A percentile compares a stretch with the other conserved stretches of the same genome.
Evolutionary conservation across 2,329 filamentous ascomycete genomes (phyloP).

Genomic region (Simplicillium aogashimaense): DNA sequence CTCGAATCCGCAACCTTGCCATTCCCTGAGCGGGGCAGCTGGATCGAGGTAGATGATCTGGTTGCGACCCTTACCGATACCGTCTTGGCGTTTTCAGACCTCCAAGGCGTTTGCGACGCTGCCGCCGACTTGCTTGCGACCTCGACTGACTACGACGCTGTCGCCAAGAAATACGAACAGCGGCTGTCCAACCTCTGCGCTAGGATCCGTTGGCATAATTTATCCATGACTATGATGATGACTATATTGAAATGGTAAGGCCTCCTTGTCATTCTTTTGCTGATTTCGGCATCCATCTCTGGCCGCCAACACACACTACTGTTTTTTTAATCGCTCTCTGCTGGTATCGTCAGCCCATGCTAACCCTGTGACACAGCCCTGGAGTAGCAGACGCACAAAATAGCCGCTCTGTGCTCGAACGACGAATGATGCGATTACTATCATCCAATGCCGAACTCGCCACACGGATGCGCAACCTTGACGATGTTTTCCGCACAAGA

Average conservation of each 20-base stretch:
- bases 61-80: slow-evolving; percentile 24
- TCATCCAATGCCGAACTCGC: slow-evolving; percentile 22
- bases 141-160: slow-evolving; percentile 8
- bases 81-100: slow-evolving; percentile 22
- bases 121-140: slow-evolving; percentile 13
- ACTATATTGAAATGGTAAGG: slow-evolving; percentile 27
- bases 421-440: slow-evolving; percentile 21
- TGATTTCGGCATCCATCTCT: background rate
- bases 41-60: slow-evolving; percentile 23
- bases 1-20: slow-evolving; percentile 21
- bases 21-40: slow-evolving; percentile 22
- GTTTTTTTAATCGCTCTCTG: background rate
- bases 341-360: background rate
- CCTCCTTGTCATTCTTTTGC: background rate
- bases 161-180: slow-evolving; percentile 7
- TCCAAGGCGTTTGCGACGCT: slow-evolving; percentile 18
- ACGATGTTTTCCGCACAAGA: slow-evolving; percentile 12
- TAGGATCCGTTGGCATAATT: slow-evolving; percentile 24
- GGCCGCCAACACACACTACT: background rate
- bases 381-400: slow-evolving; percentile 24
- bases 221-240: slow-evolving; percentile 29
- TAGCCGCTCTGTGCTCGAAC: slow-evolving; percentile 21
- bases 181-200: slow-evolving; percentile 19
- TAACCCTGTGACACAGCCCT: slow-evolving; percentile 13
- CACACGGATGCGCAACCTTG: slow-evolving; percentile 18